These are phyloP conservation scores for Penicillium diatomitis DNA, from an alignment of 495 filamentous ascomycete genomes.

Conservation along the genomic window DNA sequence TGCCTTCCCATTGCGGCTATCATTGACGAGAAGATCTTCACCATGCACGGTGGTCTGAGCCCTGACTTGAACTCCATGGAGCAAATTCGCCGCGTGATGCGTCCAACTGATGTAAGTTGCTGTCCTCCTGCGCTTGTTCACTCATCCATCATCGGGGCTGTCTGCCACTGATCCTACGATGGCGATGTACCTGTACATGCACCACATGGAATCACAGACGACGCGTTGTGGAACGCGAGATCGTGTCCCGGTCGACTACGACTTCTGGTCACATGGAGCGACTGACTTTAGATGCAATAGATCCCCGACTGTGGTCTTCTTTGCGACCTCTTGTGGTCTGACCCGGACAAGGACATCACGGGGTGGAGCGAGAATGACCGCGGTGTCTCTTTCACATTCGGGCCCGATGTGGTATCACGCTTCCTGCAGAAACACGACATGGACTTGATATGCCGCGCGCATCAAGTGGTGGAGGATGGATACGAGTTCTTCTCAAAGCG, in stretches of 20 bases:
- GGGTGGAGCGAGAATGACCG: conserved; percentile 99
- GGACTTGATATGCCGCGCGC: conserved; percentile 97
- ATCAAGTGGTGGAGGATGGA: conserved; percentile 98
- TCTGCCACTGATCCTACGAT: no score
- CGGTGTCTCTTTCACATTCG: conserved; percentile 97
- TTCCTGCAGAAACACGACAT: conserved; percentile 99
- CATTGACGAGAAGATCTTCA: conserved; percentile 99
- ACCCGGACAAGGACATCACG: conserved; percentile 99
- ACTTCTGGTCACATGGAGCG: conserved; percentile 29
- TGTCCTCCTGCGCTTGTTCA: neutral
- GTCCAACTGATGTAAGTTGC: conserved; percentile 87
- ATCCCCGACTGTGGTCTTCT: conserved; percentile 97
- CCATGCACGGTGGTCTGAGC: conserved; percentile 97
- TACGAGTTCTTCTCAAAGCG: conserved; percentile 99
- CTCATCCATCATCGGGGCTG: no score
- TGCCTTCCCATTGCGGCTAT: conserved; percentile 99
- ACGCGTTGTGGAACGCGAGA: conserved; percentile 24
- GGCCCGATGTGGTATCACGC: conserved; percentile 95
- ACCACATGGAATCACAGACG: neutral
- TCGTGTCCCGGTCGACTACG: conserved; percentile 41
- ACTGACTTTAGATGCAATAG: conserved; percentile 35
- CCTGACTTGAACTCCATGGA: conserved; percentile 99
- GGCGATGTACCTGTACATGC: no score
- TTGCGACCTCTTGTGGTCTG: conserved; percentile 96
- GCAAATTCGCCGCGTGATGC: conserved; percentile 98